Evolutionary conservation across 352 stramenopile genomes (phyloP).

Genomic region (Phytophthora chlamydospora): DNA sequence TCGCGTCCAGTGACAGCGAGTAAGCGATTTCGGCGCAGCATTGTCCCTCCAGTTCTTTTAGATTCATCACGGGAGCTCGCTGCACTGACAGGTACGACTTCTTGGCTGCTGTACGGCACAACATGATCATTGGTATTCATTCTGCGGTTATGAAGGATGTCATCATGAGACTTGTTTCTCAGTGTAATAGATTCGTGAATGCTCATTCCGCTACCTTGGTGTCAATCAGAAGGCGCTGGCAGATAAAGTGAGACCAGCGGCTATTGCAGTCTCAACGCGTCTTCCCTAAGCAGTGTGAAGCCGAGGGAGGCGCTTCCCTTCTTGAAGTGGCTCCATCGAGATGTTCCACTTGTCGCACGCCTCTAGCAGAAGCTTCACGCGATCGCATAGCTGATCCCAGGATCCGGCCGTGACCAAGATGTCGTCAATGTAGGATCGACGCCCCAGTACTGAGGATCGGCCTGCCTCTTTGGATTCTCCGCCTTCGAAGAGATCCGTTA

Average conservation of each 20-base stretch:
- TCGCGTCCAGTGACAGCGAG: background rate
- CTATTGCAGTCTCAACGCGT: too few species aligned
- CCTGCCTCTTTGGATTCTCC: background rate
- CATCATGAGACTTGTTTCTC: too few species aligned
- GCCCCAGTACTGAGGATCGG: conserved; percentile 2
- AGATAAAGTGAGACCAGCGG: too few species aligned
- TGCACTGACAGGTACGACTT: background rate
- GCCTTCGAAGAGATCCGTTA: background rate
- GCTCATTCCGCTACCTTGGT: too few species aligned
- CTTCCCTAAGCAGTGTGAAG: too few species aligned
- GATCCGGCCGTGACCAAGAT: conserved; percentile 13
- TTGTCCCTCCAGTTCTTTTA: background rate
- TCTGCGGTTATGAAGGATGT: background rate
- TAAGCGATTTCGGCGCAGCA: background rate
- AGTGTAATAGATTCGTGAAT: too few species aligned
- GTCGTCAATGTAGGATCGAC: conserved; percentile 38
- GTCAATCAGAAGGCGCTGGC: too few species aligned
- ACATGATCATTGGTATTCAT: background rate
- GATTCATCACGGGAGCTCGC: background rate
- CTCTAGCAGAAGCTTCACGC: conserved; percentile 14
- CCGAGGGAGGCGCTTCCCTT: too few species aligned
- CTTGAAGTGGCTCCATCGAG: too few species aligned
- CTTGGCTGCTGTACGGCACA: background rate
- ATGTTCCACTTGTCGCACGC: conserved; percentile 25
- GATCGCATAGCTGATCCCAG: conserved; percentile 19